Conservation (phyloP, 129 eudicot species). For the Oenanthe sinensis region DNA sequence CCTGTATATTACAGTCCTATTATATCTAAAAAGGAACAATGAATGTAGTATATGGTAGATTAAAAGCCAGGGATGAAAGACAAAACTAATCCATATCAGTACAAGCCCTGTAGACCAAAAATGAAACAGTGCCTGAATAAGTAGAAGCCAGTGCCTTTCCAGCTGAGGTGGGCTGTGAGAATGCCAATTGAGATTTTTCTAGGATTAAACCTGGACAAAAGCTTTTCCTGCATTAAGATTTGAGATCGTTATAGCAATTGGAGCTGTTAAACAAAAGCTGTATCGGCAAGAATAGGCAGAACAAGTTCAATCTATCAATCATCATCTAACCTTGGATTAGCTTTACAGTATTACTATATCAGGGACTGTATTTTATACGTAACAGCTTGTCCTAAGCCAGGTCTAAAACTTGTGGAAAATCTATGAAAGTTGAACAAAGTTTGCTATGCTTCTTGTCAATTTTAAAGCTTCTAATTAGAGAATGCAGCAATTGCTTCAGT, state of each 20-base stretch:
- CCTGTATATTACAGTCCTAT: neutral
- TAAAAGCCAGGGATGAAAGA: neutral
- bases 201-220: constrained; percentile 37
- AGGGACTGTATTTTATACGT: neutral
- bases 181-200: constrained; percentile 49
- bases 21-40: neutral
- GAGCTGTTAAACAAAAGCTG: neutral
- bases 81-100: constrained; percentile 20
- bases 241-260: neutral
- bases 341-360: neutral
- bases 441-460: neutral
- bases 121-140: constrained; percentile 45
- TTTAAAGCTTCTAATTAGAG: neutral
- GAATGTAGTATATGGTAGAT: neutral
- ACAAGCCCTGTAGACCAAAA: constrained; percentile 55
- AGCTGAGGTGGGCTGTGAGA: constrained; percentile 66
- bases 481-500: neutral
- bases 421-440: neutral
- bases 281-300: neutral
- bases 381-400: neutral
- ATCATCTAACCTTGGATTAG: neutral
- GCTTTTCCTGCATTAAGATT: constrained; percentile 50
- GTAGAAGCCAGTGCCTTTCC: constrained; percentile 72
- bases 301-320: neutral
- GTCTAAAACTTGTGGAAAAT: neutral